Evolutionary conservation across 805 yeast species (phyloP).

Genomic region (Pichia ethanolica): DNA sequence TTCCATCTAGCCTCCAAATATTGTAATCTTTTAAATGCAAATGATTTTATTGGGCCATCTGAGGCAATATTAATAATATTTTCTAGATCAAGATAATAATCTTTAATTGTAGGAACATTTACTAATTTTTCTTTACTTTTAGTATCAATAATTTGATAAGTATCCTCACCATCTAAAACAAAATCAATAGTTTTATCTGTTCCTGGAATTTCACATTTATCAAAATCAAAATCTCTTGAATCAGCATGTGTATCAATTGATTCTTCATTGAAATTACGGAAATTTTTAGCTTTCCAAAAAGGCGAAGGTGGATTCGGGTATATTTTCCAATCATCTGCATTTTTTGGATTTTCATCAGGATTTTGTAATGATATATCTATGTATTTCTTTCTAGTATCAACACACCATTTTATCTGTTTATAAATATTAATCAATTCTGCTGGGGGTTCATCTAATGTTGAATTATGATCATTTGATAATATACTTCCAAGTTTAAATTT

Average conservation of each 20-base stretch:
- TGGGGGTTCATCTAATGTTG: conserved; percentile 52
- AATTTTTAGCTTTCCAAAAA: conserved; percentile 45
- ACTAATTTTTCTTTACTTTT: conserved; percentile 33
- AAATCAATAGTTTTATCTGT: conserved; percentile 34
- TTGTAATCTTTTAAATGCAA: conserved; percentile 89
- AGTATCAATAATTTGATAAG: conserved; percentile 41
- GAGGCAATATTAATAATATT: conserved; percentile 66
- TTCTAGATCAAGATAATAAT: conserved; percentile 79
- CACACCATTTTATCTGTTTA: conserved; percentile 54
- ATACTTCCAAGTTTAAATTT: conserved; percentile 38
- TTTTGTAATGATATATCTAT: conserved; percentile 64
- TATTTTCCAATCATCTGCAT: conserved; percentile 61
- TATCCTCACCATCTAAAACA: conserved; percentile 50
- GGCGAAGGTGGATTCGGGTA: conserved; percentile 96
- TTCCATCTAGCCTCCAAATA: conserved; percentile 97
- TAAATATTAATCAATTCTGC: conserved; percentile 61
- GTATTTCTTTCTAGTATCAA: conserved; percentile 71
- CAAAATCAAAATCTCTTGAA: conserved; percentile 44
- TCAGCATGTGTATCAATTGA: not conserved
- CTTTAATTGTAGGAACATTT: conserved; percentile 74
- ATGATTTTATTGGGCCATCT: conserved; percentile 95
- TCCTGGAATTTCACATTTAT: conserved; percentile 49
- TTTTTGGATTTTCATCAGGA: conserved; percentile 78
- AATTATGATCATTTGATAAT: conserved; percentile 40
- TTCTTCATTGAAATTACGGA: not conserved